Base-by-base conservation (phyloP, 2,329 filamentous ascomycete genomes). In the Dactylonectria macrodidyma region DNA sequence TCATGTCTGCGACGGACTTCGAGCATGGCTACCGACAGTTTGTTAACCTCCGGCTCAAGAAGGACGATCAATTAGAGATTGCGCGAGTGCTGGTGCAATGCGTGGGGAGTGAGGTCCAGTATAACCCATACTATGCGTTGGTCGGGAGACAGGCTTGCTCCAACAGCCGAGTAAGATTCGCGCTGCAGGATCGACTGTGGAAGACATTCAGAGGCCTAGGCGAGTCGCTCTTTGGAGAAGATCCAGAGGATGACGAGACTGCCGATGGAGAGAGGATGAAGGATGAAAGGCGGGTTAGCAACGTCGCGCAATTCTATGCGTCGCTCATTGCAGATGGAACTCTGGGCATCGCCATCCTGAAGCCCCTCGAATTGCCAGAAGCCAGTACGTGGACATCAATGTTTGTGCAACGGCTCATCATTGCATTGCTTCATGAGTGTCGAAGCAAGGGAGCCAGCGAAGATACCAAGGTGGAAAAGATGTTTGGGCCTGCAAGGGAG, bases 111-210 rank as follows among this genome's bases (percentile, higher is more conserved):
- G 96, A 98, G 81, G 86, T 91, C 64, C 86, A 87, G 1, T 97
- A 98, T 81, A 99, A 99, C 76, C 93, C 93, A 0, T 99, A 97
- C 82, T 99, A 99, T 78, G 93, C 93, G 0, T 85, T 97, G 1
- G 91, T 99, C 44, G 95, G 94, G 10, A 89, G 89, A 55, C 91
- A 91, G 71, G 86, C 98, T 9, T 97, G 95, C 48, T 54, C 70
- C 3, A 93, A 95, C 67, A 90, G 90, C 72, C 90, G 91, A 74
- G 87, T 97, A 72, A 90, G 90, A 68, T 95, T 95, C 82, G 91
- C 93, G 1, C 97, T 98, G 78, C 93, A 96, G 78, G 95, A 95
- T 75, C 90, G 92, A 8, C 84, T 98, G 1, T 97, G 95, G 91
- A 94, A 93, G 73, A 85, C 95, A 10, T 97, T 98, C 81, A 91